A percentile compares a stretch with the other conserved stretches of the same genome.
Conservation (phyloP, 2,329 filamentous ascomycete genomes). For the Chrysoporthe cubensis region DNA sequence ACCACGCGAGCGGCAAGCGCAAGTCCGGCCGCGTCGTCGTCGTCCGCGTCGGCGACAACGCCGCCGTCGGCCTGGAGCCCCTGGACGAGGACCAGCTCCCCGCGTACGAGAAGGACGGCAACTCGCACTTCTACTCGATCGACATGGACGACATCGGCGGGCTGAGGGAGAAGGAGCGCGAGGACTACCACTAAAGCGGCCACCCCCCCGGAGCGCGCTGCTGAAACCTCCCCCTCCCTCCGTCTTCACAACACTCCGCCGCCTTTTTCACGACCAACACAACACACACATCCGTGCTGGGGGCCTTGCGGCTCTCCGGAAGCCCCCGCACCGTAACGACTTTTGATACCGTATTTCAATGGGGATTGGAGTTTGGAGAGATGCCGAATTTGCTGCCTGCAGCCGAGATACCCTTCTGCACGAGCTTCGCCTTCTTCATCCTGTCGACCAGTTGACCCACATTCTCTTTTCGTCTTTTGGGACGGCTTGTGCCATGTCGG, state of each 20-base stretch:
- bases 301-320: slow-evolving; percentile 18
- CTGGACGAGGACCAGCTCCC: slow-evolving; percentile 80
- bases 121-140: slow-evolving; percentile 84
- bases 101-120: slow-evolving; percentile 83
- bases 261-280: background rate
- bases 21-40: slow-evolving; percentile 89
- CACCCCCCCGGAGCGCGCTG: background rate
- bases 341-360: slow-evolving; percentile 28
- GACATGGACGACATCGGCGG: slow-evolving; percentile 95
- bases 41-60: slow-evolving; percentile 86
- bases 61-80: slow-evolving; percentile 85
- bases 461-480: slow-evolving; percentile 8
- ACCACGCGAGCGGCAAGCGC: slow-evolving; percentile 76
- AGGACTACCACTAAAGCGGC: slow-evolving; percentile 37
- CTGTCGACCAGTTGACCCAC: slow-evolving; percentile 25
- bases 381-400: slow-evolving; percentile 25
- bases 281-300: slow-evolving; percentile 23
- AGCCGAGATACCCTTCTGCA: slow-evolving; percentile 27
- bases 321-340: slow-evolving; percentile 25
- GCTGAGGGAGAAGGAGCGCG: slow-evolving; percentile 81
- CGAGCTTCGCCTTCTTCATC: slow-evolving; percentile 24
- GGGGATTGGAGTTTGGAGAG: slow-evolving; percentile 27
- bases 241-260: no score
- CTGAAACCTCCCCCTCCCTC: no score
- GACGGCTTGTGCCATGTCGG: background rate